A percentile compares a stretch with the other conserved stretches of the same genome.
Evolutionary conservation across 2,329 filamentous ascomycete genomes (phyloP).

Genomic region (Fusarium sp.): DNA sequence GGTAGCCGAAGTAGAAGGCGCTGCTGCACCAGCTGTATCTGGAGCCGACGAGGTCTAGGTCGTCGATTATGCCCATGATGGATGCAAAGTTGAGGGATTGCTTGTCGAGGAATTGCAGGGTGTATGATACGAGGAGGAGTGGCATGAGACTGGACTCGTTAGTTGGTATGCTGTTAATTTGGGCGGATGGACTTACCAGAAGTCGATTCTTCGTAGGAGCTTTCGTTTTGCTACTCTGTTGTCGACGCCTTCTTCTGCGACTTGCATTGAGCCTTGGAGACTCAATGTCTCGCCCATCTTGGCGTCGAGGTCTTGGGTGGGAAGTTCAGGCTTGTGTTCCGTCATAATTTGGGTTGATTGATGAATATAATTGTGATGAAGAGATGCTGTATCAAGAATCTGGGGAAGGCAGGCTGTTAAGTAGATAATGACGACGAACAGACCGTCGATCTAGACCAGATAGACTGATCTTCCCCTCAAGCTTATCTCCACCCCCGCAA

Average conservation of each 20-base stretch:
- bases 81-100: conserved; percentile 42
- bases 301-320: conserved; percentile 3
- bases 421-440: too few species aligned
- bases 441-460: conserved; percentile 3
- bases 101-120: conserved; percentile 42
- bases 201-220: conserved; percentile 31
- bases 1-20: conserved; percentile 41
- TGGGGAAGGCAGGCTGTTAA: neutral
- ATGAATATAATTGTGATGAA: too few species aligned
- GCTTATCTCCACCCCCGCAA: conserved; percentile 28
- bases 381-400: neutral
- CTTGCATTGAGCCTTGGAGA: conserved; percentile 21
- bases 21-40: conserved; percentile 42
- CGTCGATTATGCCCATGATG: conserved; percentile 41
- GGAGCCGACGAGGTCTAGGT: conserved; percentile 30
- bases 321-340: too few species aligned
- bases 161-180: neutral
- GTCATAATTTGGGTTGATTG: too few species aligned
- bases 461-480: neutral
- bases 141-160: conserved; percentile 28
- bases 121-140: conserved; percentile 38
- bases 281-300: conserved; percentile 34
- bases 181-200: conserved; percentile 12
- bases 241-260: conserved; percentile 17
- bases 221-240: neutral